These are phyloP conservation scores for Sutorius australiensis DNA, from an alignment of 768 basidiomycete genomes.

Conservation along the genomic window DNA sequence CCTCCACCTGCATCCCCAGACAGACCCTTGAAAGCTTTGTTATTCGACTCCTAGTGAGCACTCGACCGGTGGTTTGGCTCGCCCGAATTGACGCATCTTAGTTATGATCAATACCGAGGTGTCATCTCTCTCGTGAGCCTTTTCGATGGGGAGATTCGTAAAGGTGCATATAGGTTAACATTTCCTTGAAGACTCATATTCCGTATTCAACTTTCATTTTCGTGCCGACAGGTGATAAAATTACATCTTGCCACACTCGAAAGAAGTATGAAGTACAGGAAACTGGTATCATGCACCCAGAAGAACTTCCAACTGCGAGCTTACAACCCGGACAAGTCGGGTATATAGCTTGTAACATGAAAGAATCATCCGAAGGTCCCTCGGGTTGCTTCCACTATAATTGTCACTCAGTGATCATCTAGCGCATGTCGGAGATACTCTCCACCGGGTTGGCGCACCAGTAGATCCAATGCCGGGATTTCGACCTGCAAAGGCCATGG, in stretches of 20 bases:
- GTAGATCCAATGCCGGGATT: conserved; percentile 89
- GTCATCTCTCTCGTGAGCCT: conserved; percentile 90
- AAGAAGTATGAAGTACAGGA: conserved; percentile 89
- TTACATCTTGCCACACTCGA: conserved; percentile 76
- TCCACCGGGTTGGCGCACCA: conserved; percentile 66
- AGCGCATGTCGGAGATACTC: conserved; percentile 95
- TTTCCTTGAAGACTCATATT: background rate
- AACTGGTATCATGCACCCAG: conserved; percentile 86
- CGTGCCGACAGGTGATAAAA: conserved; percentile 70
- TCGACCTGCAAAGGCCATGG: conserved; percentile 93
- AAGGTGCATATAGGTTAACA: conserved; percentile 47
- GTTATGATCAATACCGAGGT: conserved; percentile 93
- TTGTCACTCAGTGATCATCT: conserved; percentile 6
- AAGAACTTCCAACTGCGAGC: conserved; percentile 69
- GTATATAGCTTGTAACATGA: conserved; percentile 95
- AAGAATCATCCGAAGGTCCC: conserved; percentile 87
- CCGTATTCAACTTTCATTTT: background rate
- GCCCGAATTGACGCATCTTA: conserved; percentile 30
- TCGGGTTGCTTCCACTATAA: background rate
- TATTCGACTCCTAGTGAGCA: conserved; percentile 89
- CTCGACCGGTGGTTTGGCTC: background rate
- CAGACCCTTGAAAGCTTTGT: conserved; percentile 71
- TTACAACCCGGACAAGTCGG: conserved; percentile 81
- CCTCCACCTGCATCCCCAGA: conserved; percentile 58
- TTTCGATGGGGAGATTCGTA: conserved; percentile 73